These are phyloP conservation scores for Bipolaris victoriae DNA, from an alignment of 2,329 filamentous ascomycete genomes.

Conservation along the genomic window DNA sequence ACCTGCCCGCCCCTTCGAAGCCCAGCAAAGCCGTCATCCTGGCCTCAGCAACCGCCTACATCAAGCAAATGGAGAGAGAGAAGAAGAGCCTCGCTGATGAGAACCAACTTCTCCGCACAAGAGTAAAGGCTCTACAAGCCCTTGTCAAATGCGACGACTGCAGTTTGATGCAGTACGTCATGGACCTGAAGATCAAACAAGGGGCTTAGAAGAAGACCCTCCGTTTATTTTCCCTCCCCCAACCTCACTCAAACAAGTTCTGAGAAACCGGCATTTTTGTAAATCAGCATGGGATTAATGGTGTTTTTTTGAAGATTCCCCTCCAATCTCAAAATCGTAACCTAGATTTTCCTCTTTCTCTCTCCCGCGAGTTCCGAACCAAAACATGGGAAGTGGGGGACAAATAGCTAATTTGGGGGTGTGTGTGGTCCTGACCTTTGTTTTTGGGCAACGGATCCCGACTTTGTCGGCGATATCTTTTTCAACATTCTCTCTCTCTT, in stretches of 20 bases:
- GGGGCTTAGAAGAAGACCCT: constrained; percentile 4
- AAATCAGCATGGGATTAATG: constrained; percentile 20
- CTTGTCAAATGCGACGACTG: constrained; percentile 56
- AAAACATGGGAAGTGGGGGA: too few relatives aligned
- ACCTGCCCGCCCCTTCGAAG: constrained; percentile 50
- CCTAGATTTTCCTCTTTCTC: too few relatives aligned
- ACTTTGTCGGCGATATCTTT: too few relatives aligned
- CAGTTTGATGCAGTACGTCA: constrained; percentile 52
- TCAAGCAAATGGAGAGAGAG: constrained; percentile 55
- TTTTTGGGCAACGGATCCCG: too few relatives aligned
- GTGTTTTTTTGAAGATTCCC: constrained; percentile 17
- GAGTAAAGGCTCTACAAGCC: constrained; percentile 53
- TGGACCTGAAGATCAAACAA: constrained; percentile 50
- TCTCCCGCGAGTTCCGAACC: too few relatives aligned
- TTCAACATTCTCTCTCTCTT: neutral
- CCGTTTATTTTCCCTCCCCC: neutral
- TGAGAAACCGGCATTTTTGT: constrained; percentile 22
- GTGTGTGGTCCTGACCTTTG: too few relatives aligned
- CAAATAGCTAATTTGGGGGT: too few relatives aligned
- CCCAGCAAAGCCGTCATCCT: constrained; percentile 56
- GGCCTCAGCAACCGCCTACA: constrained; percentile 54
- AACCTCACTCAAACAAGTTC: neutral
- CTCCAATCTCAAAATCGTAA: too few relatives aligned
- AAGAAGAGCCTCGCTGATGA: constrained; percentile 49
- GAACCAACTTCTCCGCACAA: constrained; percentile 47